Base-by-base conservation (phyloP, 805 yeast genomes). In the Trichomonascus vanleenenianus region DNA sequence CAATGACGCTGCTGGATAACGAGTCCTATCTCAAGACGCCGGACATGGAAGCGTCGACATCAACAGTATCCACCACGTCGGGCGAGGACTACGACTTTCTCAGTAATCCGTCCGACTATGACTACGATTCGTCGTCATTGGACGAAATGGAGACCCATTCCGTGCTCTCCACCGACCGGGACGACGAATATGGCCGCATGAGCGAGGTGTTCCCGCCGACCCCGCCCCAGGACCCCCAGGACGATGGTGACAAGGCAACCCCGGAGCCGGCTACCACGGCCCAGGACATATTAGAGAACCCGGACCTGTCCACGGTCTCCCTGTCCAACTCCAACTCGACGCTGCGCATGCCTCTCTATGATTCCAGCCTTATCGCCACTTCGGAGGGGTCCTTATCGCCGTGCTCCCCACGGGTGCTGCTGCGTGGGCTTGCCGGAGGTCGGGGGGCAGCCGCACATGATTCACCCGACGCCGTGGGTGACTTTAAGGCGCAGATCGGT, bases 301-400 rank as follows among this genome's bases (percentile, higher is more conserved):
- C 43, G 16, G 22, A 38, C 37, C 44, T 45, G 19, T 45, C 48
- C 25, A 32, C 44, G 12, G 22, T 45, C 10, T 45, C 48, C 11
- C 37, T 45, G 25, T 12, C 43, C 19, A 36, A 38, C 38, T 36
- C 40, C 43, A 44, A 47, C 40, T 40, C 45, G 9, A 41, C 47
- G 18, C 40, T 44, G 42, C 42, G 27, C 41, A 45, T 41, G 51
- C 45, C 48, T 14, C 38, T 19, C 42, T 20, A 39, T 16, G 43
- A 30, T 10, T 40, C 43, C 18, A 30, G 22, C 18, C 37, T n/a
- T 34, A 14, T 9, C 14, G 19, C 19, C 16, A 34, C 19, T 7
- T 10, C 19, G 6, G 10, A n/a, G n/a, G n/a, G 10, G 34, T 14
- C 34, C 14, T 18, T 8, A 15, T 34, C 11, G 37, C 14, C 19